phyloP scores from a whole-genome alignment of 2,329 filamentous ascomycete genomes.

The Aspergillus pseudotamarii region DNA sequence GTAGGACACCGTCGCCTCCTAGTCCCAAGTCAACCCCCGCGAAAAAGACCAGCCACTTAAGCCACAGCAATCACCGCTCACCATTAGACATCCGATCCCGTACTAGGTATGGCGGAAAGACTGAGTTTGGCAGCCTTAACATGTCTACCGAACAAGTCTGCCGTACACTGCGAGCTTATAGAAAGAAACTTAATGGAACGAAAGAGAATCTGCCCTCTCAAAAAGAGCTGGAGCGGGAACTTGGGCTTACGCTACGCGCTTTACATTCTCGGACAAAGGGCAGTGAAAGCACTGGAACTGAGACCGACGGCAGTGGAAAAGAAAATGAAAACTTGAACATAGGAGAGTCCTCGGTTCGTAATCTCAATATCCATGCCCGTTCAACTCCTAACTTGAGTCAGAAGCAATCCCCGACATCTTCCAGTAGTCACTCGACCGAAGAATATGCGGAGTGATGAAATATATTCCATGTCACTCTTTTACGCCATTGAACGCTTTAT shows the following conservation, averaged over 20 bases:
- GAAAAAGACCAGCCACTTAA: constrained; percentile 33
- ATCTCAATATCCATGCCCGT: background rate
- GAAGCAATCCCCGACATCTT: background rate
- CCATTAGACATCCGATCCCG: constrained; percentile 56
- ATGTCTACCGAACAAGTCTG: constrained; percentile 61
- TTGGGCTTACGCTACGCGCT: constrained; percentile 48
- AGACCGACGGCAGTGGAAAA: constrained; percentile 44
- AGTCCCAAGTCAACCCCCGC: constrained; percentile 37
- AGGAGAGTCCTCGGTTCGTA: background rate
- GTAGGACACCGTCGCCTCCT: constrained; percentile 44
- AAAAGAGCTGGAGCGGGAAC: constrained; percentile 60
- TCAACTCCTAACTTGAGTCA: background rate
- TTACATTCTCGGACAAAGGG: constrained; percentile 35
- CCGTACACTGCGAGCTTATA: constrained; percentile 59
- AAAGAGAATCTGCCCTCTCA: constrained; percentile 53
- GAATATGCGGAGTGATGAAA: background rate
- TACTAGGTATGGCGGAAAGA: constrained; percentile 40
- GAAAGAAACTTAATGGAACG: constrained; percentile 58
- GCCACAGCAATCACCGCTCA: constrained; percentile 44
- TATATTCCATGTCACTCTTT: background rate
- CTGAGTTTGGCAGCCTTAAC: constrained; percentile 52
- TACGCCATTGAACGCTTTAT: background rate
- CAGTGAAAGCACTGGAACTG: constrained; percentile 35
- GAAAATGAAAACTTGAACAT: constrained; percentile 31
- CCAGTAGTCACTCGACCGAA: background rate